Evolutionary conservation across 2,329 filamentous ascomycete genomes (phyloP), one percentile per base, ranked within the genome.

Genomic region (Coniochaeta prunicola): DNA sequence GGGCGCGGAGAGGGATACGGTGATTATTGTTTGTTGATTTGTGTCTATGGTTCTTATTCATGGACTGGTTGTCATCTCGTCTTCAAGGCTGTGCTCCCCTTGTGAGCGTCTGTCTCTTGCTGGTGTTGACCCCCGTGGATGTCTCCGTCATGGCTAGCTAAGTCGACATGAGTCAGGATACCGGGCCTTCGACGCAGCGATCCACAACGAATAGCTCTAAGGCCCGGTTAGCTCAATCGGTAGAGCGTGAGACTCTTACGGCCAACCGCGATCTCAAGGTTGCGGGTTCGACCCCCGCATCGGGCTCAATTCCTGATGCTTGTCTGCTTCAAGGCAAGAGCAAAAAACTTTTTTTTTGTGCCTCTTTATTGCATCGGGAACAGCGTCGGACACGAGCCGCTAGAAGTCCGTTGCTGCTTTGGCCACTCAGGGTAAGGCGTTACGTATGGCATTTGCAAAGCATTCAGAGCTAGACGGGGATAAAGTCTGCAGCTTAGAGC

Each of bases 221-320:
- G 17, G 78, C 78, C 79, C 75, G 78, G 80, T 77, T 85, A 85
- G 82, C 82, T 85, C 82, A 85, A 84, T 84, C 81, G 81, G 81
- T 86, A 87, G 84, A 87, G 83, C 84, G 83, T 86, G 80, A 85
- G 84, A 86, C 84, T 87, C 84, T 83, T 82, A 82, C 34, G 34
- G 12, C 10, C 34, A 36, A 15, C 34, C 12, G 12, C 34, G 34
- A n/a, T 67, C 65, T 66, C 63, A 67, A 67, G 65, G 66, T 67
- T 68, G 66, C 64, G 66, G 66, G 66, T 68, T 68, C 65, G 77
- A 79, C 75, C 76, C 77, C 77, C 76, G 74, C 76, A 72, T 76
- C 67, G 71, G 73, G 74, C 74, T 76, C 72, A 74, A 74, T 69
- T 74, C 72, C 73, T 65, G 69, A 72, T 72, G 70, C 69, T 19